Base-by-base conservation (phyloP, 768 basidiomycete species). In the Exsudoporus frostii region DNA sequence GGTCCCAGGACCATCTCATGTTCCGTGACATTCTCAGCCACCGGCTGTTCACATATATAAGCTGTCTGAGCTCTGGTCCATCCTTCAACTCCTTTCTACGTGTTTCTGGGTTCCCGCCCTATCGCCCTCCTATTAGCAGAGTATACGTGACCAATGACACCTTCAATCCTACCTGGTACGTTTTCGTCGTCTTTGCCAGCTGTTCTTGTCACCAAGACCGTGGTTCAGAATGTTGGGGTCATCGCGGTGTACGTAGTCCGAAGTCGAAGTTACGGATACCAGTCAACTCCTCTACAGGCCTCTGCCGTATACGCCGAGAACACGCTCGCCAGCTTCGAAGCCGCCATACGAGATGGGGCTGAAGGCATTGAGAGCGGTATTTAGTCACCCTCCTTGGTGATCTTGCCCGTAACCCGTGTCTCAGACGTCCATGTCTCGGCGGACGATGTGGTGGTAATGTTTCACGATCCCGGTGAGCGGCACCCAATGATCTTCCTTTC, bases 281-380 rank as follows among this genome's bases (percentile, higher is more conserved):
- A 10, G 37, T 48, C 39, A 51, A 53, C 39, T 17, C 20, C 37
- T 64, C 33, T 40, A 50, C 38, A 93, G 92, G 93, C 93, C 43
- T 93, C 91, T 24, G 82, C 90, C 22, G 76, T 80, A 17, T 92
- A 81, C 71, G 92, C 92, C 5, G 96, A 98, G 73, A 98, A 98
- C 77, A 96, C 94, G 45, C 81, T 94, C 57, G 91, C 91, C 33
- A 92, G 90, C 74, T 98, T 98, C 73, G 86, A 92, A 68, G 90
- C 90, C 58, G 96, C 96, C 66, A 92, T 97, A 56, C 84, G 85
- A 43, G 94, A 97, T 74, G 96, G 96, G 55, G 88, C 93, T 42
- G 93, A 99, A 69, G 95, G 85, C 58, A 96, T 99, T 65, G 96
- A 99, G 81, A 94, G 91, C 70, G 95, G 96, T 97, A 94, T 74